Evolutionary conservation across 2,329 filamentous ascomycete genomes (phyloP).

Genomic region (Colletotrichum horii): DNA sequence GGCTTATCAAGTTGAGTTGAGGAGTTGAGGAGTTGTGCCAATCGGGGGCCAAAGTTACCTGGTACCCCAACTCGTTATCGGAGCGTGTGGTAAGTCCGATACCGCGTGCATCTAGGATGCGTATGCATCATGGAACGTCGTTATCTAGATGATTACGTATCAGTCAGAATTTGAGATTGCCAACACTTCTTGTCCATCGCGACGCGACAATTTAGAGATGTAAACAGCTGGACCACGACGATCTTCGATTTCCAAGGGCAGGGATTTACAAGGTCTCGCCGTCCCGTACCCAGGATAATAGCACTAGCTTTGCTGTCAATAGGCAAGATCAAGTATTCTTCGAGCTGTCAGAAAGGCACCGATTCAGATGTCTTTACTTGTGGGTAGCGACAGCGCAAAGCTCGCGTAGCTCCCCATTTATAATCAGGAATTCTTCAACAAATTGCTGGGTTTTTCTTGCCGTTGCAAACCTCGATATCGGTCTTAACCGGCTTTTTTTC

Average conservation of each 20-base stretch:
- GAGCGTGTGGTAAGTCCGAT: background rate
- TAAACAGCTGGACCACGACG: accelerated
- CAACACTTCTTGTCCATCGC: accelerated
- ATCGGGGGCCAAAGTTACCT: background rate
- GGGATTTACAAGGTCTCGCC: accelerated
- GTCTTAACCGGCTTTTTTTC: too few species aligned
- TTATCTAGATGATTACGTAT: background rate
- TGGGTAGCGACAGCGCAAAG: background rate
- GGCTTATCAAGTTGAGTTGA: background rate
- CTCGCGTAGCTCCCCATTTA: background rate
- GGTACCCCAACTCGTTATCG: background rate
- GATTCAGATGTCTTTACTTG: accelerated
- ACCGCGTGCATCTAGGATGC: background rate
- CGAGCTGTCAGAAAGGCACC: background rate
- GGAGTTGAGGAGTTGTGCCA: background rate
- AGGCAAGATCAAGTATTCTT: background rate
- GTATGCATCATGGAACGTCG: background rate
- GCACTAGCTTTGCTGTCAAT: accelerated
- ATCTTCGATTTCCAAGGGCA: accelerated
- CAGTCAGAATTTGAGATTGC: background rate
- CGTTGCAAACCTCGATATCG: too few species aligned
- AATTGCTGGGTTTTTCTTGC: background rate
- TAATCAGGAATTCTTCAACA: background rate
- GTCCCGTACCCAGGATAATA: accelerated
- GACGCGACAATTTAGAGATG: background rate